Evolutionary conservation across 2,329 filamentous ascomycete species (phyloP), one percentile per base, ranked within the genome.

Genomic region (Blastomyces parvus): DNA sequence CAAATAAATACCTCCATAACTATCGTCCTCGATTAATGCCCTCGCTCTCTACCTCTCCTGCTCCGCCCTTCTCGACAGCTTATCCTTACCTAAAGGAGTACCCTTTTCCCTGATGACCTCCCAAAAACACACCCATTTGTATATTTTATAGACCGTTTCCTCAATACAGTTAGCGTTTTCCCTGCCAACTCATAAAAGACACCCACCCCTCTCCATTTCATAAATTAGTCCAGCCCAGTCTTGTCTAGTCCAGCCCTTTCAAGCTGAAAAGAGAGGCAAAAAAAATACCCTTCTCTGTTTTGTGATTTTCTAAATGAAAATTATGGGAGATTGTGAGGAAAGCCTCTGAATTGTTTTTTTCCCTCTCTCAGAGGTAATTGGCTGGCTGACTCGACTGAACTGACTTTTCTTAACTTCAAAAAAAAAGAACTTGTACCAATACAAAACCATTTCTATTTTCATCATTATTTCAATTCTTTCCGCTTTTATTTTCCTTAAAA

Each of bases 1-100:
- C 66, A 70, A 72, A 66, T 72, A 71, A 64, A 53, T 0, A 30
- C 8, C 8, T 22, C 9, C 9, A 48, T 48, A 53, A 17, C 19
- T 30, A 17, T 53, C 48, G 42, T 40, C 56, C 30, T 11, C 61
- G 64, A 36, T 38, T 36, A 56, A 56, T 22, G 50, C 50, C 48
- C 27, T n/a, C 48, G 5, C 11, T 9, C 27, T 27, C 48, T 36
- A 30, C 50, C 33, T 38, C 53, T 38, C 30, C 3, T 13, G 14
- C 13, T 56, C 53, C 33, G 3, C 53, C 66, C 67, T 65, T 67
- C 52, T 66, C 64, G 63, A 65, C 66, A 64, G 66, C 63, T n/a
- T 63, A 62, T 67, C 70, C 68, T 66, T 58, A 66, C 66, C 66
- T 59, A 30, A 36, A 63, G 36, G 38, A 46, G 30, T 64, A 27